Evolutionary conservation across 2,329 filamentous ascomycete genomes (phyloP), one percentile per base, ranked within the genome.

Genomic region (Sordariomycetes sp.): DNA sequence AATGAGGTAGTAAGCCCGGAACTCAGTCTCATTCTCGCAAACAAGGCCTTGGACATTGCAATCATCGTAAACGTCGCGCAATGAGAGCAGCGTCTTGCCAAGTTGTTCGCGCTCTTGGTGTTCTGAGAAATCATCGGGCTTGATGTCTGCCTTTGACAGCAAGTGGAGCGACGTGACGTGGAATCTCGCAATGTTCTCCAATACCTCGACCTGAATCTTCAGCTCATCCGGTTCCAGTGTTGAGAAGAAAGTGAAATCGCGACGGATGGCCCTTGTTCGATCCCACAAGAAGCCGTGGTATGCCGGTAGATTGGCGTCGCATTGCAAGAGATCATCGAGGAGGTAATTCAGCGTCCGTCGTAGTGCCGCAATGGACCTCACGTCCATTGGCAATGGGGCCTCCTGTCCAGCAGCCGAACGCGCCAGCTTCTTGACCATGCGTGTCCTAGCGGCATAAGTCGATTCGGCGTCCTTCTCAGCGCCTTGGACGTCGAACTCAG

Each of bases 51-150:
- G 68, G n/a, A 67, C 63, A 28, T 66, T 66, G 49, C 76, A 79
- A 44, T 80, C 74, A 42, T 81, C 75, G 46, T 83, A 83, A 2
- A 77, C 63, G 42, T 82, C 72, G 36, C 76, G 72, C 11, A 83
- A 58, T 2, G 79, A 81, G 11, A 82, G 61, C 4, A 83, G 58
- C 0, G 77, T 69, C 46, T 81, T 80, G 24, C 72, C 70, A 12
- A 83, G 63, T 47, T 82, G 79, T 49, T 82, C 78, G 17, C 76
- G 61, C 51, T 83, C 79, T 46, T 82, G 78, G 41, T 79, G 75
- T 44, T 79, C 72, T 5, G 74, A 74, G 45, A 80, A 82, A 37
- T 74, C 72, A 21, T 77, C 70, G 1, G 70, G 63, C 1, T 67
- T 64, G 30, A 72, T 65, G 8, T 67, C 73, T 14, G 67, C 61